Evolutionary conservation across 2,329 filamentous ascomycete genomes (phyloP).

Genomic region (Trichoderma lentiforme): DNA sequence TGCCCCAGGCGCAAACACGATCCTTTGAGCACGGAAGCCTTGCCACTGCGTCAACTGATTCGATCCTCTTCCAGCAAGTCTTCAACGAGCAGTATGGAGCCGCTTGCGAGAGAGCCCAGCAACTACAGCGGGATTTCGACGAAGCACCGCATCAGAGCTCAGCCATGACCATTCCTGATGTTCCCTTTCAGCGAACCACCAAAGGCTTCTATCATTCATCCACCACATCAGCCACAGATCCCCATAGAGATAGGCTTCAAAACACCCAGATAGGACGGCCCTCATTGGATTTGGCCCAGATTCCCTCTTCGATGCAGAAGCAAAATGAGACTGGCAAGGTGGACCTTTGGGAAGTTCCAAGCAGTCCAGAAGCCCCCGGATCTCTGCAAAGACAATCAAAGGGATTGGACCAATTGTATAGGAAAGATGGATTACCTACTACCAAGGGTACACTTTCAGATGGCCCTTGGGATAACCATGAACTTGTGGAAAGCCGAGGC

Average conservation of each 20-base stretch:
- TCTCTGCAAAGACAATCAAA: not conserved
- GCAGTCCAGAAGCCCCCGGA: constrained; percentile 34
- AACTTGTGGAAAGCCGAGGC: constrained; percentile 12
- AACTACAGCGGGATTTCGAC: not conserved
- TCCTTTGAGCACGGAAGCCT: constrained; percentile 29
- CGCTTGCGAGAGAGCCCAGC: constrained; percentile 24
- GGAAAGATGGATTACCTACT: not conserved
- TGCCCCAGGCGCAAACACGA: constrained; percentile 16
- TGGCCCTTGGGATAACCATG: not conserved
- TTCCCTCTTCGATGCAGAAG: constrained; percentile 27
- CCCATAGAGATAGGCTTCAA: constrained; percentile 16
- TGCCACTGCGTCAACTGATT: constrained; percentile 44
- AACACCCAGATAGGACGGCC: constrained; percentile 20
- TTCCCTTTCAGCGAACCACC: constrained; percentile 28
- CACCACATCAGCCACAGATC: constrained; percentile 31
- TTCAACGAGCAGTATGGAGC: constrained; percentile 45
- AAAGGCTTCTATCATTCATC: constrained; percentile 29
- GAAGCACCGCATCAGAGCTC: constrained; percentile 16
- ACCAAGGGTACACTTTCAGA: not conserved
- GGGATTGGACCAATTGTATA: not conserved
- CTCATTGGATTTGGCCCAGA: constrained; percentile 31
- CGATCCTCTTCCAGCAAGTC: constrained; percentile 45
- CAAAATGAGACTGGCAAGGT: not conserved
- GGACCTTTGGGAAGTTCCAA: constrained; percentile 46
- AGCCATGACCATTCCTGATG: constrained; percentile 20